phyloP scores from a whole-genome alignment of 805 yeast species.

The Starmerella stigmatis region DNA sequence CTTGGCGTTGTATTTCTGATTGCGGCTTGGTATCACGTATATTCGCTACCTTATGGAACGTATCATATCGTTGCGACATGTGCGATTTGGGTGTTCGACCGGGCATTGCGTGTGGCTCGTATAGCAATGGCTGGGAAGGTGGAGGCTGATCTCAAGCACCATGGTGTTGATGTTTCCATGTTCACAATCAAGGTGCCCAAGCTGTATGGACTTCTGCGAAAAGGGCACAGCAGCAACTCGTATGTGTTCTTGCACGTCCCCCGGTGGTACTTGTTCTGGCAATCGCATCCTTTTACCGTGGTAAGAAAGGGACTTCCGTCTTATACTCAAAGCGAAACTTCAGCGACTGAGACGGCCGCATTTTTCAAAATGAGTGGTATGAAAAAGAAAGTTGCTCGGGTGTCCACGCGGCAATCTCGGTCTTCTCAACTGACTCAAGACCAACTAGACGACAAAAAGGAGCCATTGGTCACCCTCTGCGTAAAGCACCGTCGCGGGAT shows the following conservation, averaged over 20 bases:
- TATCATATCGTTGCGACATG: slow-evolving; percentile 23
- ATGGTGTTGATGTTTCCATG: slow-evolving; percentile 29
- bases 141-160: slow-evolving; percentile 21
- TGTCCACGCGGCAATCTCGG: neutral
- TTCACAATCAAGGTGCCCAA: slow-evolving; percentile 33
- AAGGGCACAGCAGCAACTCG: slow-evolving; percentile 38
- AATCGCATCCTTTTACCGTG: slow-evolving; percentile 61
- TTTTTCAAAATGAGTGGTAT: too few species aligned
- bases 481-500: slow-evolving; percentile 20
- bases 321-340: neutral
- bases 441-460: neutral
- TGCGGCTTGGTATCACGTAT: slow-evolving; percentile 48
- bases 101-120: slow-evolving; percentile 45
- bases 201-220: slow-evolving; percentile 31
- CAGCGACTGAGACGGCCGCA: neutral
- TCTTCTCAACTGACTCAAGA: slow-evolving; percentile 21
- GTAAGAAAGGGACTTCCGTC: slow-evolving; percentile 4
- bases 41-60: slow-evolving; percentile 14
- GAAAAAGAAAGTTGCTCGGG: too few species aligned
- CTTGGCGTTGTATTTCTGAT: slow-evolving; percentile 47
- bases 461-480: slow-evolving; percentile 10
- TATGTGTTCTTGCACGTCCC: slow-evolving; percentile 47
- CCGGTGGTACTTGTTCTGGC: slow-evolving; percentile 45
- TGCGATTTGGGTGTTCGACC: slow-evolving; percentile 62
- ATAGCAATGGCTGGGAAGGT: slow-evolving; percentile 43